Evolutionary conservation across 163 green algal species (phyloP), one percentile per base, ranked within the genome.

Genomic region (Scenedesmus sp.): DNA sequence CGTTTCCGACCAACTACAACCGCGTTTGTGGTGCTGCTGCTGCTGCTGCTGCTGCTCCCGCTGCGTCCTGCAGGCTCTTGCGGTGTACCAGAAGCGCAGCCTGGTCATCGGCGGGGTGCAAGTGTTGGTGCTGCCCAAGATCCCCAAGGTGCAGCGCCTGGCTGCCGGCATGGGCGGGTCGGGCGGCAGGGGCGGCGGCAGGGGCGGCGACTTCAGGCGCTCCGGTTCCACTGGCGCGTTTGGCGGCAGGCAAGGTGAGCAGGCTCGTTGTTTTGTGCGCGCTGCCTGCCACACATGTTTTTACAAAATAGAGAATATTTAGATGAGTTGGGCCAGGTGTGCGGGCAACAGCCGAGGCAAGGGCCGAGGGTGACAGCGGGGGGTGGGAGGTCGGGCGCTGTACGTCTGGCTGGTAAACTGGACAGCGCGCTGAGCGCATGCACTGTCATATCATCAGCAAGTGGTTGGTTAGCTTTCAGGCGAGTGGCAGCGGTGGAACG

Each of bases 91-190:
- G 35, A 89, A 82, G 84, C 18, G 24, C 20, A 18, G 43, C 40
- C 37, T 83, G 61, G 13, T 84, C 0, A 2, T 90, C 3, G 43
- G 30, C n/a, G 59, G 30, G 13, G n/a, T 53, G 30, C 33, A 15
- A 3, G 85, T 49, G 0, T 53, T 44, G 16, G 85, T 90, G 53
- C 85, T 90, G 70, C 61, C 85, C 4, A 90, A 90, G 46, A 51
- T 90, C 43, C 85, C 85, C 43, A 84, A 81, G 70, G 46, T 79
- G 5, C 70, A 78, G 72, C 85, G 85, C 44, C 35, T 89, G 72
- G 65, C 65, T 18, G 30, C 65, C 6, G 56, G 82, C 40, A 70
- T 80, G 83, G 56, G 76, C 12, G 76, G 46, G 0, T 35, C n/a
- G 2, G n/a, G 82, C n/a, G 26, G 53, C 35, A 16, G 37, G 3